Percentiles rank a stretch among this genome's conserved stretches.
Conservation (phyloP, 352 stramenopile species). For the Pythium angustatum region DNA sequence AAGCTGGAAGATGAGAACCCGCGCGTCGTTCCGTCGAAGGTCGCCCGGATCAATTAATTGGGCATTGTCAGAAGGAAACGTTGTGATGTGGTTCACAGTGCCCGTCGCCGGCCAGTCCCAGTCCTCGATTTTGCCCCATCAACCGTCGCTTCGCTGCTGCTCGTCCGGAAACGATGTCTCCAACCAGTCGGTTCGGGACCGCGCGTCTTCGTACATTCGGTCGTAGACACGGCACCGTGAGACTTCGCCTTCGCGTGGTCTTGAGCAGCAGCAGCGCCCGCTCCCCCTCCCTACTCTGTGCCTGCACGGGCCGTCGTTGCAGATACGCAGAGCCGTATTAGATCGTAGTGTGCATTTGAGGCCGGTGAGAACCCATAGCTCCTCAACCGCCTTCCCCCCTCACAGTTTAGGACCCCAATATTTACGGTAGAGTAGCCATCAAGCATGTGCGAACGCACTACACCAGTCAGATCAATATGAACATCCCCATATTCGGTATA, state of each 20-base stretch:
- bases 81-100: not conserved
- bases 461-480: not conserved
- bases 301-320: not conserved
- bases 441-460: not conserved
- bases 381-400: constrained; percentile 1
- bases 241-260: not conserved
- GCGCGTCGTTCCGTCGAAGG: constrained; percentile 73
- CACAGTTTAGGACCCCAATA: constrained; percentile 30
- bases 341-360: constrained; percentile 31
- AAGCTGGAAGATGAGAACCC: constrained; percentile 86
- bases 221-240: constrained; percentile 6
- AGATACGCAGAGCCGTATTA: constrained; percentile 15
- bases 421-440: constrained; percentile 23
- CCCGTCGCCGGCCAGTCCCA: not conserved
- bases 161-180: not conserved
- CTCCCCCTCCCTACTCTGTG: not conserved
- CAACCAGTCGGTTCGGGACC: not conserved
- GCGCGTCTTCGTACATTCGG: constrained; percentile 4
- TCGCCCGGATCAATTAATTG: constrained; percentile 84
- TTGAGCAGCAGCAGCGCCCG: not conserved
- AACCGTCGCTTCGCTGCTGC: not conserved
- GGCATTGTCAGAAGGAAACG: not conserved
- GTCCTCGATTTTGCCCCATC: constrained; percentile 22
- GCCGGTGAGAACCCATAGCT: constrained; percentile 8
- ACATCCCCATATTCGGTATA: not conserved